These are phyloP conservation scores for Sporormia fimetaria DNA, from an alignment of 495 filamentous ascomycete genomes.

Conservation along the genomic window DNA sequence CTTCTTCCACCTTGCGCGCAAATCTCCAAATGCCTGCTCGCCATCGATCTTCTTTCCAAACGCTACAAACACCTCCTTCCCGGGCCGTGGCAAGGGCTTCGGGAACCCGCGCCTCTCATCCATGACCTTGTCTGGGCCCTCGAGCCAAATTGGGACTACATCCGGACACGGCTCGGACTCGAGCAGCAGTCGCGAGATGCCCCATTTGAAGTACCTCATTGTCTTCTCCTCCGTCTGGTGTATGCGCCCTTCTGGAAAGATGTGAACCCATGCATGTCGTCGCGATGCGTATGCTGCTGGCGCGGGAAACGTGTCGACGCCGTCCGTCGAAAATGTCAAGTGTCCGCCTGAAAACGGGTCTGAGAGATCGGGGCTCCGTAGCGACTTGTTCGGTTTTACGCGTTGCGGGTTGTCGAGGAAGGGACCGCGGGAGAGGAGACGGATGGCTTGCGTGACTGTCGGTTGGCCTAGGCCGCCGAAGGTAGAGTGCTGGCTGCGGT, in stretches of 20 bases:
- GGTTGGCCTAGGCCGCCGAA: constrained; percentile 79
- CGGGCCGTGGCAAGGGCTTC: constrained; percentile 66
- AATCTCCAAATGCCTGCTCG: constrained; percentile 52
- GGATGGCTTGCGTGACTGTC: constrained; percentile 73
- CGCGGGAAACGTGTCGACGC: constrained; percentile 44
- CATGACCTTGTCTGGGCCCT: constrained; percentile 78
- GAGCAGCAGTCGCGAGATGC: constrained; percentile 75
- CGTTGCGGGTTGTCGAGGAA: constrained; percentile 33
- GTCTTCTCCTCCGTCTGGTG: constrained; percentile 71
- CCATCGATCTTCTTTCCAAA: constrained; percentile 57
- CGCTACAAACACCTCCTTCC: constrained; percentile 59
- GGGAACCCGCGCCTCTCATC: constrained; percentile 66
- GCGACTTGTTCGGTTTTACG: constrained; percentile 23
- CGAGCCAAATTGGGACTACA: constrained; percentile 86
- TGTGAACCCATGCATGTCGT: constrained; percentile 71
- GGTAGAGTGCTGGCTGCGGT: constrained; percentile 62
- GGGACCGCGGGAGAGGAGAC: constrained; percentile 61
- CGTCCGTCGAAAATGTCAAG: constrained; percentile 55
- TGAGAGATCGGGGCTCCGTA: constrained; percentile 42
- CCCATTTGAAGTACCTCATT: constrained; percentile 98
- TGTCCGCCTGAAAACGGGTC: constrained; percentile 50
- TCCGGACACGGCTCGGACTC: constrained; percentile 74
- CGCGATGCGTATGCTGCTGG: constrained; percentile 45
- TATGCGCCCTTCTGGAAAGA: constrained; percentile 89
- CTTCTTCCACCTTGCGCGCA: constrained; percentile 55